phyloP scores from a whole-genome alignment of 192 early-diverging fungal genomes.

The Coemansia sp. region DNA sequence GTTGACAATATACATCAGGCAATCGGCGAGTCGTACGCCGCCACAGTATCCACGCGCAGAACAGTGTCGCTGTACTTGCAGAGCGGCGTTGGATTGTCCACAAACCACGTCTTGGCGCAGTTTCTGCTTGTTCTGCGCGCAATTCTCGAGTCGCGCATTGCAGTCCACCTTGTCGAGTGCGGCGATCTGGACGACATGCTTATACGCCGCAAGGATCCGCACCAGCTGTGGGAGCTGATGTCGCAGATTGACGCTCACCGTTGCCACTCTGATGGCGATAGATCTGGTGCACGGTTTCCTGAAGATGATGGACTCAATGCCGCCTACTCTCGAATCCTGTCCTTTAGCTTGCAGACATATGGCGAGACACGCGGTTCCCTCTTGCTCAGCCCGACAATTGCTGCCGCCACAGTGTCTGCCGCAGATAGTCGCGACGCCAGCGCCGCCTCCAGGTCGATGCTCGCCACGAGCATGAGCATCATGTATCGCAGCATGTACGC shows the following conservation, averaged over 20 bases:
- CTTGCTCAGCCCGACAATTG: not conserved
- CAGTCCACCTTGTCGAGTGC: constrained; percentile 20
- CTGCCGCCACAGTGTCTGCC: not conserved
- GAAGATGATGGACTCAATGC: not conserved
- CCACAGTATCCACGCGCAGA: constrained; percentile 12
- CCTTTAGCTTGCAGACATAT: constrained; percentile 30
- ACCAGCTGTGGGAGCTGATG: constrained; percentile 41
- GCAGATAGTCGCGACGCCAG: not conserved
- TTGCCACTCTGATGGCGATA: constrained; percentile 6
- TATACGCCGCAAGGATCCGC: constrained; percentile 24
- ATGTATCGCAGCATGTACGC: constrained; percentile 37
- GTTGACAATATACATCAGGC: constrained; percentile 22
- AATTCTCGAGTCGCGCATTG: constrained; percentile 48
- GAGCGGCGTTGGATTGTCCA: constrained; percentile 22
- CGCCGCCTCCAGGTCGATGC: constrained; percentile 5
- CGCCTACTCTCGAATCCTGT: constrained; percentile 34
- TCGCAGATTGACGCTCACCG: constrained; percentile 16
- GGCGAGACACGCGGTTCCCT: constrained; percentile 13
- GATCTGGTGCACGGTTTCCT: not conserved
- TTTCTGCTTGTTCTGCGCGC: constrained; percentile 36
- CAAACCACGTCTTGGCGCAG: constrained; percentile 33
- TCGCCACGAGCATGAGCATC: constrained; percentile 16
- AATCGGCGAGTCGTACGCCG: constrained; percentile 12
- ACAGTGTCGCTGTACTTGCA: constrained; percentile 32
- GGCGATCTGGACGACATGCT: constrained; percentile 15